Percentiles rank a stretch among this genome's conserved stretches.
These are phyloP conservation scores for Peltaster fructicola DNA, from an alignment of 2,329 filamentous ascomycete species.

Conservation along the genomic window DNA sequence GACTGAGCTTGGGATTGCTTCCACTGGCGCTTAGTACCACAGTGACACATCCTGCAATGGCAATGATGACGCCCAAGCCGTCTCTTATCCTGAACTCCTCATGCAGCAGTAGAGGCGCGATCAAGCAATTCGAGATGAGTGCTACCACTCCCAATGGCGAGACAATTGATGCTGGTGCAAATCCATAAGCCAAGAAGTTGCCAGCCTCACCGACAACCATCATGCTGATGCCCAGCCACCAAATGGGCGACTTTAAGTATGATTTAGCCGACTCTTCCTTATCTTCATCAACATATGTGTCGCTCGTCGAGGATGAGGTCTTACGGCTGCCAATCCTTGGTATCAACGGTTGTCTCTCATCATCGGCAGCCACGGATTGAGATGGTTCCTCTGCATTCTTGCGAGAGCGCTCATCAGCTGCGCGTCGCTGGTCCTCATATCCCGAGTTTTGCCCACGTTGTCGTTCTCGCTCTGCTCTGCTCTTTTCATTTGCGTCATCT, in stretches of 20 bases:
- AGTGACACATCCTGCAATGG: slow-evolving; percentile 72
- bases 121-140: slow-evolving; percentile 88
- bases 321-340: slow-evolving; percentile 32
- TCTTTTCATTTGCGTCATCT: slow-evolving; percentile 24
- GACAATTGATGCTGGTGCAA: slow-evolving; percentile 92
- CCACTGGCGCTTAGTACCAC: slow-evolving; percentile 84
- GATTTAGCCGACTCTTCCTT: slow-evolving; percentile 48
- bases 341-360: slow-evolving; percentile 36
- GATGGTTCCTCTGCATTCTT: slow-evolving; percentile 19
- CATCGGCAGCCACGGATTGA: too few relatives aligned
- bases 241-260: slow-evolving; percentile 82
- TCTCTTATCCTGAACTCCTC: slow-evolving; percentile 75
- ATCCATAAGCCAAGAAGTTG: slow-evolving; percentile 94
- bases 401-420: slow-evolving; percentile 24
- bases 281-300: slow-evolving; percentile 20
- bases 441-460: slow-evolving; percentile 1
- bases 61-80: slow-evolving; percentile 72
- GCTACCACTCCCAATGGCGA: slow-evolving; percentile 94
- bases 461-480: slow-evolving; percentile 12
- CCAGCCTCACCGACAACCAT: slow-evolving; percentile 89
- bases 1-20: slow-evolving; percentile 78
- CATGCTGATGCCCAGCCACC: slow-evolving; percentile 86
- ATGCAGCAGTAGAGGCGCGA: slow-evolving; percentile 85
- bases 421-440: too few relatives aligned
- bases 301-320: slow-evolving; percentile 21